Base-by-base conservation (phyloP, 2,329 filamentous ascomycete genomes). In the Claviceps cyperi region DNA sequence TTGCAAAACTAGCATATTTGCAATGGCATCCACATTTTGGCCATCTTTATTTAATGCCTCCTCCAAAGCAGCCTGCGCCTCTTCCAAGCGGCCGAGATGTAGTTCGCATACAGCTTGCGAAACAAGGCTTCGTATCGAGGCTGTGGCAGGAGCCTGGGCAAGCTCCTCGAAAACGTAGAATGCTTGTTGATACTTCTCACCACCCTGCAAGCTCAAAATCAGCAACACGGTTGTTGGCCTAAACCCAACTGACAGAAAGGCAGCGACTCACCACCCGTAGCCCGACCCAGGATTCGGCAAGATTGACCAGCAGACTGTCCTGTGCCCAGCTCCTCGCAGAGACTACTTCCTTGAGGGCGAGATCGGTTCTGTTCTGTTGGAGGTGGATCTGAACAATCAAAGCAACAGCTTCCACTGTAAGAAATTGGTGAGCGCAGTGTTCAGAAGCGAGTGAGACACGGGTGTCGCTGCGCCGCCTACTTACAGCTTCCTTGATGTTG, bases 81-180 rank as follows among this genome's bases (percentile, higher is more conserved):
- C 92, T 54, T 92, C 88, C 40, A 86, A 70, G 46, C 92, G 80
- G 47, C 89, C 90, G 28, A 97, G 80, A 63, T 97, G 92, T 49
- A 97, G 71, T 67, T 98, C 91, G 22, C 87, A 84, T 24, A 97
- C 81, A 24, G 90, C 91, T 70, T 97, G 92, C 19, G 87, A 83
- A 53, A 95, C 80, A 50, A 96, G 77, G 17, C 80, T 84, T 57
- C 82, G 75, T 48, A 83, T 75, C 15, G 86, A 86, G 46, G 87
- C 82, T 17, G 86, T 89, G 35, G 86, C 81, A 2, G 89, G 84
- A 28, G 86, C 83, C 63, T 94, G 87, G 4, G 92, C 91, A 46
- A 97, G 79, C 68, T 98, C 92, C 69, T 97, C 91, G 62, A 88
- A 97, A 53, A 97, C 91, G 73, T 98, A 97, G 69, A 94, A 97